Conservation (phyloP, 192 early-diverging fungal genomes). For the Entomortierella chlamydospora region DNA sequence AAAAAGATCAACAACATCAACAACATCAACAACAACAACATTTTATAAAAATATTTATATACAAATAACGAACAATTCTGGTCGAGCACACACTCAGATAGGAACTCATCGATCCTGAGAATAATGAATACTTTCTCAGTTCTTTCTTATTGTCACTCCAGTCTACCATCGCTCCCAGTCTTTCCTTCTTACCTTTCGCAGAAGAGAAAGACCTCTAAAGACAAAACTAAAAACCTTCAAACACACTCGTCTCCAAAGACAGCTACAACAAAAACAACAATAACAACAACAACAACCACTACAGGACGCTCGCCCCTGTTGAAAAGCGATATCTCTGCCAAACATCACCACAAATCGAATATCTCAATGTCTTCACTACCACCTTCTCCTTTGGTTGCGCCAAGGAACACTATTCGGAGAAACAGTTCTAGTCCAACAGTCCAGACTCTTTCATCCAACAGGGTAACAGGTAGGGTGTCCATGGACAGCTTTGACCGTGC, state of each 20-base stretch:
- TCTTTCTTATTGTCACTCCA: constrained; percentile 8
- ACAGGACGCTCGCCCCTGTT: neutral
- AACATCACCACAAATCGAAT: neutral
- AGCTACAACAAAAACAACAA: neutral
- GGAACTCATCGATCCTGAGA: neutral
- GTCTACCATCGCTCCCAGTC: constrained; percentile 5
- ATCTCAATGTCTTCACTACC: constrained; percentile 4
- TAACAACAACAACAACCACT: too few species aligned
- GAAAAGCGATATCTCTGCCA: too few species aligned
- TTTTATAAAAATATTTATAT: too few species aligned
- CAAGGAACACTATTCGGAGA: constrained; percentile 20
- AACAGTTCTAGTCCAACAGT: constrained; percentile 34
- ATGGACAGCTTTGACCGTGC: constrained; percentile 46
- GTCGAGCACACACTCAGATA: too few species aligned
- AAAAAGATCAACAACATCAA: too few species aligned
- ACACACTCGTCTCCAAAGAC: neutral
- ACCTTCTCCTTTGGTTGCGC: constrained; percentile 1
- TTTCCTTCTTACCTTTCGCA: neutral
- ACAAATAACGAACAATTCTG: too few species aligned
- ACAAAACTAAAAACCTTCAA: neutral
- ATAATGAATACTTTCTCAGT: constrained; percentile 34
- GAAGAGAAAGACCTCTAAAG: neutral
- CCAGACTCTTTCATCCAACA: constrained; percentile 9
- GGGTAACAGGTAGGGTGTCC: constrained; percentile 14
- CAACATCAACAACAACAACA: too few species aligned